phyloP scores from a whole-genome alignment of 257 asterid genomes.

The Nicotiana otophora region DNA sequence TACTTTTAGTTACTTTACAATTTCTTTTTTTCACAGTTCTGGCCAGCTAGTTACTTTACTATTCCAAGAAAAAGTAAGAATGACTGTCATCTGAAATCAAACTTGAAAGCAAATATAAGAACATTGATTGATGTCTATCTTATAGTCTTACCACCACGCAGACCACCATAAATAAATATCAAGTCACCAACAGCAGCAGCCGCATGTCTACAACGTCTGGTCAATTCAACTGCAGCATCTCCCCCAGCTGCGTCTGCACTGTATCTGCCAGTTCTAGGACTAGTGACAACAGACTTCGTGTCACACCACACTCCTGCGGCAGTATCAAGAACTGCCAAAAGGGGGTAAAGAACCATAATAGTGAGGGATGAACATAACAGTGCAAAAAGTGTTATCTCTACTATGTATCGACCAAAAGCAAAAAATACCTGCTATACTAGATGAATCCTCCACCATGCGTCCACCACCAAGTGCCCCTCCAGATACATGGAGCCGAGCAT shows the following conservation, averaged over 20 bases:
- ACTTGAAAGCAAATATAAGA: background rate
- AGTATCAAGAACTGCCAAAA: conserved; percentile 77
- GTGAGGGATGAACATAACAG: background rate
- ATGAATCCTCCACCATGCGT: conserved; percentile 99
- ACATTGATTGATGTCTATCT: background rate
- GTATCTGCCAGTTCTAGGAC: conserved; percentile 91
- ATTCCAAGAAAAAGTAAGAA: background rate
- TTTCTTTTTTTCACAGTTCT: background rate
- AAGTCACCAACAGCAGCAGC: conserved; percentile 98
- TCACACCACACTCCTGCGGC: conserved; percentile 99
- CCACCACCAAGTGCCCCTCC: conserved; percentile 99
- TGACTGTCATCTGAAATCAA: background rate
- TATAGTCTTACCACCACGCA: conserved; percentile 86
- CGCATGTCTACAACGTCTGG: conserved; percentile 97
- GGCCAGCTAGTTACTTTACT: background rate
- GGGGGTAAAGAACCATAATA: background rate
- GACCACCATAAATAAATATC: conserved; percentile 92
- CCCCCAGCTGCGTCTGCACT: conserved; percentile 99
- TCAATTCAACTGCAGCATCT: conserved; percentile 96
- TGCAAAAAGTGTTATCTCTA: background rate
- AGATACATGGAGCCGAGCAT: conserved; percentile 97
- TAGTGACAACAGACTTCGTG: conserved; percentile 88
- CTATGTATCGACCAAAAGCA: background rate
- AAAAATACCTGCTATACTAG: conserved; percentile 86
- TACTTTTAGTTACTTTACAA: background rate